A percentile compares a stretch with the other conserved stretches of the same genome.
Conservation (phyloP, 140 eudicot species). For the Erigeron philadelphicus region DNA sequence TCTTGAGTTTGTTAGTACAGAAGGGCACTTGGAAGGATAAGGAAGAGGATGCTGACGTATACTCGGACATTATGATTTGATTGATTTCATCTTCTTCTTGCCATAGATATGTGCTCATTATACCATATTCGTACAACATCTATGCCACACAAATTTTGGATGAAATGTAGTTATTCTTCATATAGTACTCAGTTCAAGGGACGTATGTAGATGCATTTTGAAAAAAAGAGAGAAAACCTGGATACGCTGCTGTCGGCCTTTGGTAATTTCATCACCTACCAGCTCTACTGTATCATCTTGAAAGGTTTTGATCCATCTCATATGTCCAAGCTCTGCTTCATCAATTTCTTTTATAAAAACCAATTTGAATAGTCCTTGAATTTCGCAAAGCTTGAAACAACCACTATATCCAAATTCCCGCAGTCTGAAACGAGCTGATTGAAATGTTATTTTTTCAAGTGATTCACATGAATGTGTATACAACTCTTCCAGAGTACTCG, state of each 20-base stretch:
- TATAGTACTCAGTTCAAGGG: no score
- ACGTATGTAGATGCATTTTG: not conserved
- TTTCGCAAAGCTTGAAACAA: constrained; percentile 14
- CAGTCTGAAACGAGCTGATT: constrained; percentile 5
- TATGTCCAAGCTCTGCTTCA: constrained; percentile 1
- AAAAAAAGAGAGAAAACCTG: constrained; percentile 14
- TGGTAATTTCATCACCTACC: not conserved
- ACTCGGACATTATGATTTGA: not conserved
- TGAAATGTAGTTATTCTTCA: not conserved
- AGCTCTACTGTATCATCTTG: not conserved
- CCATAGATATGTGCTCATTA: constrained; percentile 11
- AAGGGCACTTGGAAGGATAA: constrained; percentile 22
- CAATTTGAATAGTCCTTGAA: constrained; percentile 20
- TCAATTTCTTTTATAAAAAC: not conserved
- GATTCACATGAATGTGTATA: constrained; percentile 7
- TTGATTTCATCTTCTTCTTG: constrained; percentile 9
- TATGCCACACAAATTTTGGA: not conserved
- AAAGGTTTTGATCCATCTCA: constrained; percentile 22
- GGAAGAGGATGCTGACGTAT: not conserved
- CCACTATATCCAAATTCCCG: not conserved
- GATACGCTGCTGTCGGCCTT: not conserved
- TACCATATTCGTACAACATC: constrained; percentile 24
- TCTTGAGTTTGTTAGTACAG: not conserved
- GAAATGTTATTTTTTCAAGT: constrained; percentile 14
- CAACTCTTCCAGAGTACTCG: constrained; percentile 16